phyloP scores from a whole-genome alignment of 2,329 filamentous ascomycete genomes.

The Lachnellula occidentalis region DNA sequence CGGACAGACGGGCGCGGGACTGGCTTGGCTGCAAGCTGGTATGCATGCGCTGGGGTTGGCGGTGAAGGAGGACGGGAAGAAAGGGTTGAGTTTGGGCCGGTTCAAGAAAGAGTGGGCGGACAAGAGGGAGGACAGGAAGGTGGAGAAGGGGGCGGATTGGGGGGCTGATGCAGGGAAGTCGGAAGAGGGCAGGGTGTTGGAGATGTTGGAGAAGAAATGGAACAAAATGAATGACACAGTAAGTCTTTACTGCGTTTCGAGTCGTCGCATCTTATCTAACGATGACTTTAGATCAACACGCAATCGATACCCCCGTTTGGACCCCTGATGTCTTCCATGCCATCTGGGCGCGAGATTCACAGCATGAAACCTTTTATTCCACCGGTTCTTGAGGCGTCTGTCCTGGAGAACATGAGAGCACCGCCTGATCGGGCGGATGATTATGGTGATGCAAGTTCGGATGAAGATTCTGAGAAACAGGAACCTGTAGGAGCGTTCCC shows the following conservation, averaged over 20 bases:
- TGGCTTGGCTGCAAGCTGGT: constrained; percentile 80
- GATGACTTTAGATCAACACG: constrained; percentile 61
- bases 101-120: constrained; percentile 72
- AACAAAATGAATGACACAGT: constrained; percentile 89
- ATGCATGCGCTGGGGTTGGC: constrained; percentile 68
- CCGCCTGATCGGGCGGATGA: constrained; percentile 44
- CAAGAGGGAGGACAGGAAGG: constrained; percentile 69
- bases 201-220: constrained; percentile 87
- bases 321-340: constrained; percentile 70
- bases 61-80: constrained; percentile 42
- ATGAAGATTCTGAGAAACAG: constrained; percentile 25
- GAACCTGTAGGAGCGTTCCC: constrained; percentile 46
- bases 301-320: constrained; percentile 69
- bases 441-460: constrained; percentile 38
- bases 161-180: constrained; percentile 77
- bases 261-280: background rate
- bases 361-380: constrained; percentile 61
- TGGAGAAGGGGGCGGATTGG: constrained; percentile 70
- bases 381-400: constrained; percentile 58
- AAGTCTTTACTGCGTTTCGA: constrained; percentile 31
- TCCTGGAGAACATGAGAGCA: constrained; percentile 57
- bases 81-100: constrained; percentile 48
- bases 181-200: constrained; percentile 79
- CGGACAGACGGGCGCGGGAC: constrained; percentile 74
- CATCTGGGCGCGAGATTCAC: constrained; percentile 84